Conservation (phyloP, 208 protist genomes). For the Balamuthia mandrillaris region DNA sequence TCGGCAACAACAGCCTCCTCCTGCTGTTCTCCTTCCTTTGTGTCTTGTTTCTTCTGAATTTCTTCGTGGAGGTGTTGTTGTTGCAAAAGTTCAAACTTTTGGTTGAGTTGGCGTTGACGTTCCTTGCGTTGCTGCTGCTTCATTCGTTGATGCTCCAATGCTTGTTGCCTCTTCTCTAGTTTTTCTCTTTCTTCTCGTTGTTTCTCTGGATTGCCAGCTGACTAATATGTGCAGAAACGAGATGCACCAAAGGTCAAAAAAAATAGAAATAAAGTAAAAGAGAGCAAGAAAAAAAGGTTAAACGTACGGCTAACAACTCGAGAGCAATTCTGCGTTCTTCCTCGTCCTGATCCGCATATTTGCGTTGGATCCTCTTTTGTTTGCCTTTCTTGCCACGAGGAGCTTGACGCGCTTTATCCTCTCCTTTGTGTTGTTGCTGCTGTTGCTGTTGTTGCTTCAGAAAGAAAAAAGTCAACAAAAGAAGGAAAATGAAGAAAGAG, state of each 20-base stretch:
- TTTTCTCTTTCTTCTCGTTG: neutral
- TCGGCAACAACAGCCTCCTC: neutral
- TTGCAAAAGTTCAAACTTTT: neutral
- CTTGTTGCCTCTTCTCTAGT: neutral
- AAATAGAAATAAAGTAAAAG: neutral
- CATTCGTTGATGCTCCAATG: neutral
- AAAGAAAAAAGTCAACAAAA: too few relatives aligned
- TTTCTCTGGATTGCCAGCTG: neutral
- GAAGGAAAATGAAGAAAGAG: too few relatives aligned
- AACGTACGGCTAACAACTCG: neutral
- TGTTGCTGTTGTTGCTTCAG: too few relatives aligned
- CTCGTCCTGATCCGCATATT: constrained; percentile 20
- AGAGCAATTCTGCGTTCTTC: neutral
- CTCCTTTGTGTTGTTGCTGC: too few relatives aligned
- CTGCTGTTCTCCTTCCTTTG: neutral
- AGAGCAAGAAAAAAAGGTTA: neutral
- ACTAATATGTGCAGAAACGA: neutral
- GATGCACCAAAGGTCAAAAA: neutral
- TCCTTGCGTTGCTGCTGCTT: neutral
- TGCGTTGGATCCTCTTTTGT: constrained; percentile 9
- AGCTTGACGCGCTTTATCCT: too few relatives aligned
- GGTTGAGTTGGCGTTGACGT: neutral
- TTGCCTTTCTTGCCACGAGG: constrained; percentile 12
- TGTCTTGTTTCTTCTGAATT: neutral
- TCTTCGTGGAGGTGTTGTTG: neutral